These are phyloP conservation scores for Sporormia fimetaria DNA, from an alignment of 495 filamentous ascomycete species.

Conservation along the genomic window DNA sequence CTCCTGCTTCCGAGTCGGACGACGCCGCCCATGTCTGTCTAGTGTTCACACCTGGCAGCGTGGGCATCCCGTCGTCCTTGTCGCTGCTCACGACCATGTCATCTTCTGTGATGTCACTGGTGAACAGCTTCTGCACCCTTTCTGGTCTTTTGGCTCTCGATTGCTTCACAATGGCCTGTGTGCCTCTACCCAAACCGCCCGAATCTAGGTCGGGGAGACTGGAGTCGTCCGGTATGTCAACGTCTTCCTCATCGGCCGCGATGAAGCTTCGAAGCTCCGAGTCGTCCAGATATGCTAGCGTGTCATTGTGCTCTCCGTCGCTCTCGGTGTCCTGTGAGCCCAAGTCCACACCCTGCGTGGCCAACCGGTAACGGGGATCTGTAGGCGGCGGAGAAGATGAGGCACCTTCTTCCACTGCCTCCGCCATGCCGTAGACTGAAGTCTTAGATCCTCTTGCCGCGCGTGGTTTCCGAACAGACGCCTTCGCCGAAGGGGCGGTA, in stretches of 20 bases:
- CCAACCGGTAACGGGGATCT: constrained; percentile 18
- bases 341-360: constrained; percentile 17
- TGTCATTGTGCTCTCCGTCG: constrained; percentile 5
- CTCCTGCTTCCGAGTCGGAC: constrained; percentile 9
- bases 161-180: constrained; percentile 11
- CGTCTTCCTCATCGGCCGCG: constrained; percentile 14
- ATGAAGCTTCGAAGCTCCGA: constrained; percentile 18
- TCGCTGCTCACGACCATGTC: constrained; percentile 18
- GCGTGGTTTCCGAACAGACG: neutral
- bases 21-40: neutral
- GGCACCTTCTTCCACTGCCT: constrained; percentile 13
- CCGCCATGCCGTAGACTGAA: constrained; percentile 10
- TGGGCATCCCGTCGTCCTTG: constrained; percentile 9
- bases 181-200: constrained; percentile 11
- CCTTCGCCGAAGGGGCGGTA: neutral
- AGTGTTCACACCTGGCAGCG: neutral
- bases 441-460: constrained; percentile 5
- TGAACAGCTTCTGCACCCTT: constrained; percentile 17
- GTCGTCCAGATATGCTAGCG: constrained; percentile 15
- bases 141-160: constrained; percentile 1
- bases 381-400: constrained; percentile 22
- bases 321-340: constrained; percentile 20
- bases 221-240: constrained; percentile 4
- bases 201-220: constrained; percentile 14
- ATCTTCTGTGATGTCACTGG: constrained; percentile 18